Evolutionary conservation across 352 stramenopile species (phyloP).

Genomic region (Globisporangium uncinulatum): DNA sequence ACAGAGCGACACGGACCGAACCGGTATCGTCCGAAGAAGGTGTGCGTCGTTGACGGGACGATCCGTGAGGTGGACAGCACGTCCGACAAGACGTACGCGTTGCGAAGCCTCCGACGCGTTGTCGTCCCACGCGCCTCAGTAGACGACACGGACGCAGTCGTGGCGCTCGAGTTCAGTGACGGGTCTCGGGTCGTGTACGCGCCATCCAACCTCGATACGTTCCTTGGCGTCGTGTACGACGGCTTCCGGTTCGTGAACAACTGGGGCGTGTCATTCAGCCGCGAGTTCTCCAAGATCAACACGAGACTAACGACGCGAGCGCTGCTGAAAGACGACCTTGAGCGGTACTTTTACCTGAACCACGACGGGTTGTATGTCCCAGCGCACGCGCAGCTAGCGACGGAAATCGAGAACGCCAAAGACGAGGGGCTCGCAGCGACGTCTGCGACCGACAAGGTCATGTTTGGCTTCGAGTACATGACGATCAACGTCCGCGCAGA

Average conservation of each 20-base stretch:
- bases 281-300: slow-evolving; percentile 69
- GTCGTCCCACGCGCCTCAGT: slow-evolving; percentile 26
- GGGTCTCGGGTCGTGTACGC: slow-evolving; percentile 55
- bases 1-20: slow-evolving; percentile 55
- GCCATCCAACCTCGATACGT: slow-evolving; percentile 44
- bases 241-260: slow-evolving; percentile 61
- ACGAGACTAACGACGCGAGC: slow-evolving; percentile 43
- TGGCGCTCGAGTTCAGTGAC: slow-evolving; percentile 67
- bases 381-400: slow-evolving; percentile 39
- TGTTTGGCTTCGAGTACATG: slow-evolving; percentile 70
- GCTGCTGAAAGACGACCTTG: slow-evolving; percentile 44
- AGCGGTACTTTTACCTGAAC: slow-evolving; percentile 49
- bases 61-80: slow-evolving; percentile 42
- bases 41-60: slow-evolving; percentile 46
- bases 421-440: slow-evolving; percentile 29
- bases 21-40: slow-evolving; percentile 54
- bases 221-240: slow-evolving; percentile 66
- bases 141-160: slow-evolving; percentile 28
- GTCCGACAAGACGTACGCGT: slow-evolving; percentile 48
- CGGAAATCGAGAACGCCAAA: slow-evolving; percentile 59
- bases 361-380: slow-evolving; percentile 62
- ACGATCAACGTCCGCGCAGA: slow-evolving; percentile 61
- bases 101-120: slow-evolving; percentile 51
- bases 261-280: slow-evolving; percentile 45
- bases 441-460: slow-evolving; percentile 48